Evolutionary conservation across 106 monocot species (phyloP).

Genomic region (Apostasia shenzhenica): DNA sequence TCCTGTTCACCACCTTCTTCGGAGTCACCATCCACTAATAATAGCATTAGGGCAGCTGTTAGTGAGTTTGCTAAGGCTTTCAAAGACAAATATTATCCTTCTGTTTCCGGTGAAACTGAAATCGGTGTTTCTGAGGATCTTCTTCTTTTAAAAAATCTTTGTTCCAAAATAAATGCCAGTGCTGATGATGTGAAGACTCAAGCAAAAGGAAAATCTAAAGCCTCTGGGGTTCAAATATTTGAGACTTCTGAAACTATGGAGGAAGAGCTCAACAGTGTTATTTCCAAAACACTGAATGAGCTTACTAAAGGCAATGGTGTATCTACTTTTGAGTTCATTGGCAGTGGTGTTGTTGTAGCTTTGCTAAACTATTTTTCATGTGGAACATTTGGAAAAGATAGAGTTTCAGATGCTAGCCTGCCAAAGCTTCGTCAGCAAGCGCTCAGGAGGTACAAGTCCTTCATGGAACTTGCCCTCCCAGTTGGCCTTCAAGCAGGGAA

Average conservation of each 20-base stretch:
- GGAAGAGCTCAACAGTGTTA: constrained; percentile 45
- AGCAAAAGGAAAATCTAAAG: constrained; percentile 83
- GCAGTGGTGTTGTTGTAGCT: constrained; percentile 88
- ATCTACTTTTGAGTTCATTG: constrained; percentile 98
- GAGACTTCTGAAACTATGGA: constrained; percentile 50
- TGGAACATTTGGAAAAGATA: constrained; percentile 80
- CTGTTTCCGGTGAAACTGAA: constrained; percentile 55
- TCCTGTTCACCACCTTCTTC: constrained; percentile 25
- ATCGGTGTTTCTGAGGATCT: constrained; percentile 81
- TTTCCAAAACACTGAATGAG: constrained; percentile 65
- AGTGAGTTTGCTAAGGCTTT: constrained; percentile 78
- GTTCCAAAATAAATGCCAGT: constrained; percentile 53
- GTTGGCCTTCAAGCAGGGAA: constrained; percentile 22
- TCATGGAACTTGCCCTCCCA: constrained; percentile 60
- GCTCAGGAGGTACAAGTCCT: constrained; percentile 75
- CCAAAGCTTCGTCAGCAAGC: constrained; percentile 76
- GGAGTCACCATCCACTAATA: constrained; percentile 49
- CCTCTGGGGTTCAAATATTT: constrained; percentile 31
- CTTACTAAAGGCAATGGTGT: constrained; percentile 87
- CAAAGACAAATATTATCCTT: constrained; percentile 84
- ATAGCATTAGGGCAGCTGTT: constrained; percentile 63
- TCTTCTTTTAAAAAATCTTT: constrained; percentile 69
- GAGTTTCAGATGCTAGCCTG: constrained; percentile 53
- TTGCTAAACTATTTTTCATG: constrained; percentile 92
- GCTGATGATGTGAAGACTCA: constrained; percentile 52